phyloP scores from a whole-genome alignment of 805 yeast species.

The Teunomyces atbi region DNA sequence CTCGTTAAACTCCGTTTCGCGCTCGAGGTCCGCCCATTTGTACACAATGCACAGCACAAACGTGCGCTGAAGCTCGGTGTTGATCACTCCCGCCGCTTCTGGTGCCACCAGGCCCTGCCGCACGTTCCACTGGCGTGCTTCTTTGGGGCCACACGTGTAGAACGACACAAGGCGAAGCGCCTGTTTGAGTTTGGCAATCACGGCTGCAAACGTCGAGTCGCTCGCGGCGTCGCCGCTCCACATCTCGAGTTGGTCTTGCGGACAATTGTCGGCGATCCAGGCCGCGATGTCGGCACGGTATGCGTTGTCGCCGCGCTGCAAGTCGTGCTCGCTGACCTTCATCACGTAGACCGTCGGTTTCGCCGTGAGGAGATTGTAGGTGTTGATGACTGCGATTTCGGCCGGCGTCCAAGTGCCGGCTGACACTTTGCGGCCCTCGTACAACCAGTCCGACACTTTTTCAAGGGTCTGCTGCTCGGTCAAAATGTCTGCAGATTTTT shows the following conservation, averaged over 20 bases:
- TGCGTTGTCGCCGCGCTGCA: constrained; percentile 50
- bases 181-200: constrained; percentile 64
- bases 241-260: constrained; percentile 45
- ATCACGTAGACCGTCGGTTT: constrained; percentile 82
- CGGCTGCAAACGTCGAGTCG: constrained; percentile 56
- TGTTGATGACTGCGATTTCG: constrained; percentile 67
- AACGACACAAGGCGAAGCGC: constrained; percentile 72
- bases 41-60: constrained; percentile 76
- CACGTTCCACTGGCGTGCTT: constrained; percentile 88
- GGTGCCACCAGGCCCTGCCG: constrained; percentile 76
- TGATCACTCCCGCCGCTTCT: constrained; percentile 88
- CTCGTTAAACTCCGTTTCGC: constrained; percentile 49
- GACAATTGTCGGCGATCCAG: constrained; percentile 70
- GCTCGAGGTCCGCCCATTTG: constrained; percentile 58
- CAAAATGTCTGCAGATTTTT: constrained; percentile 23
- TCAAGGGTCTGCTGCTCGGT: constrained; percentile 31
- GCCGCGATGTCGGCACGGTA: constrained; percentile 48
- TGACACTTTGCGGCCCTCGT: constrained; percentile 59
- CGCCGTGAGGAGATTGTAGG: constrained; percentile 75
- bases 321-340: constrained; percentile 73
- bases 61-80: constrained; percentile 78
- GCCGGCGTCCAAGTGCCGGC: constrained; percentile 56
- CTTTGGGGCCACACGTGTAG: constrained; percentile 84
- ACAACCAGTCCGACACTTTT: constrained; percentile 31
- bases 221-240: constrained; percentile 43